Conservation (phyloP, 208 protist species). For the Naegleria gruberi region DNA sequence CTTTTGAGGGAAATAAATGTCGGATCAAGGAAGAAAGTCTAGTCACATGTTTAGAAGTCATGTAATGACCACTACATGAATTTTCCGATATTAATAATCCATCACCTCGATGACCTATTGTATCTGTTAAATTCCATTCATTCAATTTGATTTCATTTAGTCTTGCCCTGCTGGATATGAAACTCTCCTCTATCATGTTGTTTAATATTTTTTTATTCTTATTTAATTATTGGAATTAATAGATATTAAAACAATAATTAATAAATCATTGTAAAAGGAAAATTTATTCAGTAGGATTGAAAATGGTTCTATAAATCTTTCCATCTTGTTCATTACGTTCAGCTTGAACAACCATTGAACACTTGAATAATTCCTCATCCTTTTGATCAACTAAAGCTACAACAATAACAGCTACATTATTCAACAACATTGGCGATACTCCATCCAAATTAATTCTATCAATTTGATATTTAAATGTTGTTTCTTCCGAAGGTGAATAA, state of each 20-base stretch:
- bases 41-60: not conserved
- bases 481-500: not conserved
- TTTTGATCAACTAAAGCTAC: not conserved
- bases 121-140: too few relatives aligned
- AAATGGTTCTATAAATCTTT: not conserved
- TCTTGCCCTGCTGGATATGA: too few relatives aligned
- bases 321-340: not conserved
- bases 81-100: not conserved
- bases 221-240: too few relatives aligned
- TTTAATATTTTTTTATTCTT: too few relatives aligned
- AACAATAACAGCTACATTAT: not conserved
- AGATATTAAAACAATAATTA: not conserved
- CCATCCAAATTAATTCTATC: not conserved
- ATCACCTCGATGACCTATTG: too few relatives aligned
- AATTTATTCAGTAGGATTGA: not conserved
- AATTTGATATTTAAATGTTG: not conserved
- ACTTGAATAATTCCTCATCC: not conserved
- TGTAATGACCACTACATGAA: not conserved
- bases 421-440: not conserved
- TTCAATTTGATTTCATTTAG: too few relatives aligned
- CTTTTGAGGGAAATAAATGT: not conserved
- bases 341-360: not conserved
- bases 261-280: not conserved
- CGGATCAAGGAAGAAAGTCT: not conserved
- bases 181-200: too few relatives aligned